Evolutionary conservation across 352 stramenopile genomes (phyloP).

Genomic region (Pythium biforme): DNA sequence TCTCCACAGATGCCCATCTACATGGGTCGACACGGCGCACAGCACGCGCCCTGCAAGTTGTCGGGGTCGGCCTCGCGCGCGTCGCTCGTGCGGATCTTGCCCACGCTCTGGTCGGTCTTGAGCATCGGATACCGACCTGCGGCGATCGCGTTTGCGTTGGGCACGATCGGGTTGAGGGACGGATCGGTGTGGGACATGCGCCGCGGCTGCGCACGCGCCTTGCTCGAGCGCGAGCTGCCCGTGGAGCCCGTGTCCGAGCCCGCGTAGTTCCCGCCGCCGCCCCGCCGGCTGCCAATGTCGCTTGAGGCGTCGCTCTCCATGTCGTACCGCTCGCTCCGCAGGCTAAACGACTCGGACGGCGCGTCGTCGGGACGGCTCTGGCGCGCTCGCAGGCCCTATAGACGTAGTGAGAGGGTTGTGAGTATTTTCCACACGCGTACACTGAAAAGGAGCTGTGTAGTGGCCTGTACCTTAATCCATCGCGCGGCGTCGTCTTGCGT

Average conservation of each 20-base stretch:
- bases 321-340: conserved; percentile 80
- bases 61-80: conserved; percentile 27
- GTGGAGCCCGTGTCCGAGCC: conserved; percentile 68
- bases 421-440: neutral
- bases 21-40: conserved; percentile 59
- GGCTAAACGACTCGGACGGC: conserved; percentile 79
- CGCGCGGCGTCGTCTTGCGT: conserved; percentile 59
- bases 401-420: neutral
- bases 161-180: conserved; percentile 59
- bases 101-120: conserved; percentile 70
- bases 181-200: conserved; percentile 56
- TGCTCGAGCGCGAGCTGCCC: conserved; percentile 38
- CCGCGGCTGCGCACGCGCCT: conserved; percentile 28
- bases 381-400: conserved; percentile 60
- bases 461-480: conserved; percentile 44
- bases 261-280: conserved; percentile 34
- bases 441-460: neutral
- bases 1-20: conserved; percentile 28
- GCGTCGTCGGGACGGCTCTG: conserved; percentile 71
- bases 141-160: conserved; percentile 67
- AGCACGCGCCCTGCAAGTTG: conserved; percentile 49
- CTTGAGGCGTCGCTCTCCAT: conserved; percentile 82
- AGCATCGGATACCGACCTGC: conserved; percentile 71
- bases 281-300: conserved; percentile 56
- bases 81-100: conserved; percentile 29